phyloP scores from a whole-genome alignment of 495 filamentous ascomycete genomes.

The Talaromyces trachyspermus region DNA sequence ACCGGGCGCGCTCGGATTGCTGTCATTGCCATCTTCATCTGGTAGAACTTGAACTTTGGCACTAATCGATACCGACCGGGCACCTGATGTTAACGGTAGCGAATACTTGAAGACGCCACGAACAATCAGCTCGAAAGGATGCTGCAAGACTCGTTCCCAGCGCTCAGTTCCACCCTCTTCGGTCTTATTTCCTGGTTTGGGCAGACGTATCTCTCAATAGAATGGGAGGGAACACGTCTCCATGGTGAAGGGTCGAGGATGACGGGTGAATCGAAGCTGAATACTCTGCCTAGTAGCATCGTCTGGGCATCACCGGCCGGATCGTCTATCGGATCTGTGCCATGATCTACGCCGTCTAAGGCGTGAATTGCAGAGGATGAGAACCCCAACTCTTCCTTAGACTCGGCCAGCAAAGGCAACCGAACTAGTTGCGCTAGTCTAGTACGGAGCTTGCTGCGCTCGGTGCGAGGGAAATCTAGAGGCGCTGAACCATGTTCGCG shows the following conservation, averaged over 20 bases:
- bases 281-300: slow-evolving; percentile 84
- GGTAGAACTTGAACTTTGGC: slow-evolving; percentile 45
- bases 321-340: slow-evolving; percentile 64
- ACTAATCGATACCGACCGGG: slow-evolving; percentile 47
- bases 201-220: slow-evolving; percentile 71
- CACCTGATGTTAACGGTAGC: slow-evolving; percentile 68
- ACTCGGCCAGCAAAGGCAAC: background rate
- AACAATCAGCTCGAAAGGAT: slow-evolving; percentile 88
- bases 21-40: slow-evolving; percentile 15
- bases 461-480: slow-evolving; percentile 25
- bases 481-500: slow-evolving; percentile 42
- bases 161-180: slow-evolving; percentile 76
- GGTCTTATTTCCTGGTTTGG: slow-evolving; percentile 82
- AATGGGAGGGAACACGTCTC: slow-evolving; percentile 53
- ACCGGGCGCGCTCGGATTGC: background rate
- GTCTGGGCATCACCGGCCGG: slow-evolving; percentile 63
- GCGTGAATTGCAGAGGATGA: slow-evolving; percentile 8
- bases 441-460: slow-evolving; percentile 30
- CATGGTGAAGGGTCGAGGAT: slow-evolving; percentile 85
- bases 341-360: slow-evolving; percentile 50
- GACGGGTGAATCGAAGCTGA: slow-evolving; percentile 77
- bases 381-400: too few species aligned
- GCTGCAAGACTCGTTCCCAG: slow-evolving; percentile 84
- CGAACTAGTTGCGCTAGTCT: slow-evolving; percentile 21
- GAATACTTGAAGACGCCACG: slow-evolving; percentile 85